Conservation (phyloP, 805 yeast genomes). For the Nakazawaea populi region DNA sequence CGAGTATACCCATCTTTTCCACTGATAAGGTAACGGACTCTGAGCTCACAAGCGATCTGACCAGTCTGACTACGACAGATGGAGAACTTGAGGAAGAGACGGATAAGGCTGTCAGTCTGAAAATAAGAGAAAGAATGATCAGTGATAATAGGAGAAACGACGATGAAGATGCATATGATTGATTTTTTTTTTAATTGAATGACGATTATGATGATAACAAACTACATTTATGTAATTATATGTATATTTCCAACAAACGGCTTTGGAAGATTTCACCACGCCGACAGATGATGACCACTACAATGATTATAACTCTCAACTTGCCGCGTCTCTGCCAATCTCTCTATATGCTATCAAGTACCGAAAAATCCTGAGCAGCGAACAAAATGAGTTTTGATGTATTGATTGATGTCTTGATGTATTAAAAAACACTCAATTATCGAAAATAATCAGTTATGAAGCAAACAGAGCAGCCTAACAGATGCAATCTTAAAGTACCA, state of each 20-base stretch:
- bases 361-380: too few relatives aligned
- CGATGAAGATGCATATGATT: neutral
- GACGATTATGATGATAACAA: too few relatives aligned
- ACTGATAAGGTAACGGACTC: slow-evolving; percentile 28
- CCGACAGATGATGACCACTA: too few relatives aligned
- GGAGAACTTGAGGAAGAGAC: slow-evolving; percentile 5
- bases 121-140: slow-evolving; percentile 11
- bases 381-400: too few relatives aligned
- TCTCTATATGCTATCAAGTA: too few relatives aligned
- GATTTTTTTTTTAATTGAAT: neutral
- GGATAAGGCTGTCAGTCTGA: slow-evolving; percentile 4
- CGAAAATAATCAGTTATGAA: too few relatives aligned
- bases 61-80: slow-evolving; percentile 5
- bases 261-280: too few relatives aligned
- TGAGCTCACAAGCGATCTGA: slow-evolving; percentile 5
- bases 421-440: too few relatives aligned
- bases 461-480: too few relatives aligned
- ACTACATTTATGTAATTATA: neutral
- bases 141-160: slow-evolving; percentile 1
- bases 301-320: too few relatives aligned
- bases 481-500: neutral
- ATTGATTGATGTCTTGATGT: too few relatives aligned
- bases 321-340: too few relatives aligned
- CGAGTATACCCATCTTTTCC: slow-evolving; percentile 48
- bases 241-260: neutral